These are phyloP conservation scores for Solanum bulbocastanum DNA, from an alignment of 257 asterid species.

Conservation along the genomic window DNA sequence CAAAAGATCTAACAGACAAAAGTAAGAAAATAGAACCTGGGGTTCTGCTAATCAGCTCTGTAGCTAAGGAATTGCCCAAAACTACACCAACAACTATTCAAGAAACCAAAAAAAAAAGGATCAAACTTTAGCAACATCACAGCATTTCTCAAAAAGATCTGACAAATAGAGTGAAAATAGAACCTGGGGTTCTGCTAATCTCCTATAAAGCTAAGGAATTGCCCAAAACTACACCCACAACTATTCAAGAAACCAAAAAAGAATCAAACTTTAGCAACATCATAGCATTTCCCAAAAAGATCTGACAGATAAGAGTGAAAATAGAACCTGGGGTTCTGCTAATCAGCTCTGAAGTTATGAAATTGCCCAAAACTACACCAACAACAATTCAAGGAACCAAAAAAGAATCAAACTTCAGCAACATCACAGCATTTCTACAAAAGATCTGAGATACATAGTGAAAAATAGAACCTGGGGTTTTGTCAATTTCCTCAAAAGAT, in stretches of 20 bases:
- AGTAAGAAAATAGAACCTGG: constrained; percentile 10
- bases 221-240: background rate
- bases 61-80: background rate
- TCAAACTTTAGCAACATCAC: constrained; percentile 6
- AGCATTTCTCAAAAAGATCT: constrained; percentile 1
- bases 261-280: constrained; percentile 3
- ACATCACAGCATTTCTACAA: background rate
- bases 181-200: constrained; percentile 19
- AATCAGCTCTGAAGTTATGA: background rate
- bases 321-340: constrained; percentile 16
- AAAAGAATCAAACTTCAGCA: constrained; percentile 2
- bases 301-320: background rate
- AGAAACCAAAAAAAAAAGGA: background rate
- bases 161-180: background rate
- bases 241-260: background rate
- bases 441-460: background rate
- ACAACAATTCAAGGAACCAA: background rate
- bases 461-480: constrained; percentile 19
- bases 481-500: constrained; percentile 7
- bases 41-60: background rate
- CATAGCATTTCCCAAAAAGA: background rate
- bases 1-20: background rate
- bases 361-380: background rate
- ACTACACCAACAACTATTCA: background rate
- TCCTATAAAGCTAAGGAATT: background rate